These are phyloP conservation scores for Linum trigynum DNA, from an alignment of 345 rosid genomes.

Conservation along the genomic window DNA sequence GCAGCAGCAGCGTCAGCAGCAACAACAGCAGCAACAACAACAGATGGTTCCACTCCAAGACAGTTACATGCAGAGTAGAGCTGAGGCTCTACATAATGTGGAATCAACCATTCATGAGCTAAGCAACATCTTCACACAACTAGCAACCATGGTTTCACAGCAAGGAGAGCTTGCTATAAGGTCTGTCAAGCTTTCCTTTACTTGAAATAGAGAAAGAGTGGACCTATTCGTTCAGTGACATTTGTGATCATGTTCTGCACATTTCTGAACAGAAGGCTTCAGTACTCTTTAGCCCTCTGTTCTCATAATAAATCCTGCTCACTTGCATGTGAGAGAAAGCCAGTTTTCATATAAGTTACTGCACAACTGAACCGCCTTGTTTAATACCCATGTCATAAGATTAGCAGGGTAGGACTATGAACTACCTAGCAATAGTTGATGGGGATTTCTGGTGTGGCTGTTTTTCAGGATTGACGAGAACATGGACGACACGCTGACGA, in stretches of 20 bases:
- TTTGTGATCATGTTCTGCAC: background rate
- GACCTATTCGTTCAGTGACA: background rate
- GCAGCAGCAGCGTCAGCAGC: slow-evolving; percentile 2
- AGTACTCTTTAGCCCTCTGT: too few species aligned
- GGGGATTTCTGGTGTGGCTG: background rate
- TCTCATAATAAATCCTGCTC: too few species aligned
- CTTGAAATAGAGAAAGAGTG: background rate
- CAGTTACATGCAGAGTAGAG: slow-evolving; percentile 75
- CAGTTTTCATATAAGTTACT: too few species aligned
- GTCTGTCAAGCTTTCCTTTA: slow-evolving; percentile 21
- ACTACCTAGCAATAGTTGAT: too few species aligned
- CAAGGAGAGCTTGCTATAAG: slow-evolving; percentile 89
- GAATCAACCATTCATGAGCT: slow-evolving; percentile 85
- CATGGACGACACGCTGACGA: slow-evolving; percentile 60
- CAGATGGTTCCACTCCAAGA: slow-evolving; percentile 70
- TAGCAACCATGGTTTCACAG: slow-evolving; percentile 81
- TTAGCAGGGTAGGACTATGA: too few species aligned
- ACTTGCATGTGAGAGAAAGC: too few species aligned
- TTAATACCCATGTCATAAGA: too few species aligned
- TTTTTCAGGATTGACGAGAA: slow-evolving; percentile 64
- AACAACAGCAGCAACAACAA: slow-evolving; percentile 47
- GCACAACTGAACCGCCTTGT: too few species aligned
- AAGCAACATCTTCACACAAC: slow-evolving; percentile 61
- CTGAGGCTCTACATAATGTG: slow-evolving; percentile 70
- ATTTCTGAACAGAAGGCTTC: too few species aligned